These are phyloP conservation scores for Aspergillus tanneri DNA, from an alignment of 2,329 filamentous ascomycete species.

Conservation along the genomic window DNA sequence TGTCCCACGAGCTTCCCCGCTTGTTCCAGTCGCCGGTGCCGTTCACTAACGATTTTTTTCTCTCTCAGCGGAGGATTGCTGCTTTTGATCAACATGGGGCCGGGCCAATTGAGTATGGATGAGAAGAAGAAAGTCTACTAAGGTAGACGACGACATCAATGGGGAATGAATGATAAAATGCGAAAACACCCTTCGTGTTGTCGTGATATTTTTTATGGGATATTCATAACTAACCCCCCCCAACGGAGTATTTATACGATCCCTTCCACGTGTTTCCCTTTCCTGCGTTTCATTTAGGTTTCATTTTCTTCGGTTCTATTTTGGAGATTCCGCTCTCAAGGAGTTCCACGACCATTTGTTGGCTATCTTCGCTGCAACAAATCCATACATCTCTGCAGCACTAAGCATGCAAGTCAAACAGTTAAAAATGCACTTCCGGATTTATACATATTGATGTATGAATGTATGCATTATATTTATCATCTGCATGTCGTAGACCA, in stretches of 20 bases:
- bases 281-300: neutral
- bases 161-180: neutral
- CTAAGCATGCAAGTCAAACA: no score
- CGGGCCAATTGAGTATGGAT: constrained; percentile 95
- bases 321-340: no score
- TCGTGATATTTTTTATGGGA: constrained; percentile 11
- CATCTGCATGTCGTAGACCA: neutral
- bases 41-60: constrained; percentile 5
- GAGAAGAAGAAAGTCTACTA: constrained; percentile 99
- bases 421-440: no score
- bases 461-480: neutral
- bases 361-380: no score
- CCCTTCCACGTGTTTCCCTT: neutral
- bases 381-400: no score
- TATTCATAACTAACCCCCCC: neutral
- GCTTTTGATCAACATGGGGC: constrained; percentile 96
- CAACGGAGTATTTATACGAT: neutral
- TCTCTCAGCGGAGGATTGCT: constrained; percentile 73
- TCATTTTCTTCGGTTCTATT: neutral
- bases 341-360: neutral
- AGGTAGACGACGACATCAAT: constrained; percentile 5
- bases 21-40: neutral
- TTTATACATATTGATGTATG: neutral
- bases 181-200: no score
- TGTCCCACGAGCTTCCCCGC: constrained; percentile 18